A percentile compares a stretch with the other conserved stretches of the same genome.
These are phyloP conservation scores for Cladosporium sp. DNA, from an alignment of 2,329 filamentous ascomycete species.

Conservation along the genomic window DNA sequence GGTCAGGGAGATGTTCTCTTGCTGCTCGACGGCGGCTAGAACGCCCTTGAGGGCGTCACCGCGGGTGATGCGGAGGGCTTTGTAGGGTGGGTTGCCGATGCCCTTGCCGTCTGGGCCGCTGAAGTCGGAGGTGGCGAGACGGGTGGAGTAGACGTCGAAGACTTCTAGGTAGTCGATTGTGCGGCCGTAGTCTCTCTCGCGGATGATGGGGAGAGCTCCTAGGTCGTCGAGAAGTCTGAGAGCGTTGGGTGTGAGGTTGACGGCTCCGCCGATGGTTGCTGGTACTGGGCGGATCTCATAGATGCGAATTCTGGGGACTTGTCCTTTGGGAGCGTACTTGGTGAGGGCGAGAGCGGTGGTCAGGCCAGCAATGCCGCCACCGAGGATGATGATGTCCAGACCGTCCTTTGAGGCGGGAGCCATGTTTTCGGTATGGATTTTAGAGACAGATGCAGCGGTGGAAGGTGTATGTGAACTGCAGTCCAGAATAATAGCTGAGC, in stretches of 20 bases:
- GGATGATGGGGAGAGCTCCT: constrained; percentile 39
- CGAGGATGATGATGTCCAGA: constrained; percentile 50
- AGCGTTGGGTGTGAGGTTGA: constrained; percentile 51
- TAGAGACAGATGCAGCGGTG: neutral
- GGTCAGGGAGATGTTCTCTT: constrained; percentile 43
- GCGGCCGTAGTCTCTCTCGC: constrained; percentile 41
- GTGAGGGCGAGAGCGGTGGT: constrained; percentile 51
- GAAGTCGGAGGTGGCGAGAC: constrained; percentile 47
- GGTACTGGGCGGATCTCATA: constrained; percentile 51
- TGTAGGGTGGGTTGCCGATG: constrained; percentile 46
- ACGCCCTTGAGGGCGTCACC: constrained; percentile 47
- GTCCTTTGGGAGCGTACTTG: constrained; percentile 42
- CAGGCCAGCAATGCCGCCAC: constrained; percentile 54
- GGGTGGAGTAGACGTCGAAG: constrained; percentile 47
- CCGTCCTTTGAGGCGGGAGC: constrained; percentile 30
- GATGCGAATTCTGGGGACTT: constrained; percentile 45
- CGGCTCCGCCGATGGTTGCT: constrained; percentile 48
- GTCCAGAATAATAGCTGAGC: neutral
- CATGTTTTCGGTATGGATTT: constrained; percentile 5
- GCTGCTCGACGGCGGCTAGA: constrained; percentile 41
- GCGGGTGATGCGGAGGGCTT: constrained; percentile 45
- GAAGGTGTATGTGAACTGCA: neutral
- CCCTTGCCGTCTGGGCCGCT: constrained; percentile 45
- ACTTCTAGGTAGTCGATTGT: constrained; percentile 47
- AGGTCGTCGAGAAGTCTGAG: constrained; percentile 42